These are phyloP conservation scores for Leucoagaricus sp. DNA, from an alignment of 1,284 basidiomycete genomes.

Conservation along the genomic window DNA sequence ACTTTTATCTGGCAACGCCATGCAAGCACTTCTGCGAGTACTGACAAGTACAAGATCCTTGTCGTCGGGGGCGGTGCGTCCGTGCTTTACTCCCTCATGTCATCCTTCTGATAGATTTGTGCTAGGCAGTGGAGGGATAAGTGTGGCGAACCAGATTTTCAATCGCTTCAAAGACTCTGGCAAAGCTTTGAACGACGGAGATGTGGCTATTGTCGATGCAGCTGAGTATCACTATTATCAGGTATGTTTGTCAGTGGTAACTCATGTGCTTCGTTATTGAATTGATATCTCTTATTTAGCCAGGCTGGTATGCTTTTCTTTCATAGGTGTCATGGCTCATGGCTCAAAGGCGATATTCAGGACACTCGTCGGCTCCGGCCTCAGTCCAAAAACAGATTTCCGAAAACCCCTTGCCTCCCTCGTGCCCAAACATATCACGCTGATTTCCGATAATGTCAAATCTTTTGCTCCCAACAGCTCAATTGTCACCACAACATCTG, in stretches of 20 bases:
- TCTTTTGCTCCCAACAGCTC: conserved; percentile 79
- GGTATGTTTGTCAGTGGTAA: conserved; percentile 39
- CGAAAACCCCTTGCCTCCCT: conserved; percentile 68
- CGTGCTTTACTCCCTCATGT: conserved; percentile 10
- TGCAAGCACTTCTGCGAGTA: conserved; percentile 21
- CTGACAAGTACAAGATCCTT: conserved; percentile 55
- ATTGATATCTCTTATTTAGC: conserved; percentile 46
- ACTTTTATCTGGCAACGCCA: conserved; percentile 15
- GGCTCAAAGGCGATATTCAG: conserved; percentile 36
- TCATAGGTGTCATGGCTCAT: background rate
- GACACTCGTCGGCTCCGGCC: conserved; percentile 92
- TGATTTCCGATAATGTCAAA: conserved; percentile 76
- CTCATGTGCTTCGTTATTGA: conserved; percentile 16
- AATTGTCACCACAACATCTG: conserved; percentile 70
- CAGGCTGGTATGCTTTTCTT: conserved; percentile 64
- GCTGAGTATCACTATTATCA: conserved; percentile 81
- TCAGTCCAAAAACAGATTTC: conserved; percentile 70
- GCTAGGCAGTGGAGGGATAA: conserved; percentile 76
- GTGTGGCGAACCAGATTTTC: conserved; percentile 84
- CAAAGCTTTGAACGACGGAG: conserved; percentile 67
- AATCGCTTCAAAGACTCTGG: conserved; percentile 70
- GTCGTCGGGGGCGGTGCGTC: conserved; percentile 66
- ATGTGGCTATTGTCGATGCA: conserved; percentile 84
- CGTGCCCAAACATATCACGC: conserved; percentile 74
- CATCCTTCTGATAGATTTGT: background rate